Conservation (phyloP, 1,139 yeast species). For the Yamadazyma mexicana region DNA sequence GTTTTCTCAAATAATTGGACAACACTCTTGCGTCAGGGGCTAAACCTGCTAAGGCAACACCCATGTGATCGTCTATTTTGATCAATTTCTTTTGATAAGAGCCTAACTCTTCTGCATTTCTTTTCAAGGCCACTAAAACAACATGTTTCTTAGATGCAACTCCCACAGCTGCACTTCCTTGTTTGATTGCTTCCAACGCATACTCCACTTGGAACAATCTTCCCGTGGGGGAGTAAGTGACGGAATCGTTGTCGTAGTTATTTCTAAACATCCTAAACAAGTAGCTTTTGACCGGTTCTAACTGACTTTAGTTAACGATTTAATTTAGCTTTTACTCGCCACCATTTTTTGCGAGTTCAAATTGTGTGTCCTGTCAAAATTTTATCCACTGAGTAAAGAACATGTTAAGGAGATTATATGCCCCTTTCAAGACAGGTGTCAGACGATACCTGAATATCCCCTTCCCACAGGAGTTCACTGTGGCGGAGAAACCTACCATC, state of each 20-base stretch:
- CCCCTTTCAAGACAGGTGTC: not conserved
- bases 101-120: slow-evolving; percentile 96
- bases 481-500: slow-evolving; percentile 34
- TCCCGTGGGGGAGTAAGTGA: slow-evolving; percentile 97
- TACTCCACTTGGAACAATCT: slow-evolving; percentile 93
- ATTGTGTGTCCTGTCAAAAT: slow-evolving; percentile 1
- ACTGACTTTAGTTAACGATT: no score
- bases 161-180: slow-evolving; percentile 97
- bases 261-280: slow-evolving; percentile 70
- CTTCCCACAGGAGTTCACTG: no score
- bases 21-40: slow-evolving; percentile 97
- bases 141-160: slow-evolving; percentile 82
- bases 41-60: slow-evolving; percentile 92
- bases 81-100: slow-evolving; percentile 94
- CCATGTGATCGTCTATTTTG: slow-evolving; percentile 90
- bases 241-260: slow-evolving; percentile 97
- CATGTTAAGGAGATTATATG: not conserved
- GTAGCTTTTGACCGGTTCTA: no score
- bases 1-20: slow-evolving; percentile 85
- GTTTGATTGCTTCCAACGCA: slow-evolving; percentile 96
- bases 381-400: slow-evolving; percentile 1
- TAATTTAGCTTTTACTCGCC: slow-evolving; percentile 6
- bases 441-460: not conserved
- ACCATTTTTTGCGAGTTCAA: slow-evolving; percentile 4
- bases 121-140: slow-evolving; percentile 88